phyloP scores from a whole-genome alignment of 129 eudicot species.

The Flaveria linearis region DNA sequence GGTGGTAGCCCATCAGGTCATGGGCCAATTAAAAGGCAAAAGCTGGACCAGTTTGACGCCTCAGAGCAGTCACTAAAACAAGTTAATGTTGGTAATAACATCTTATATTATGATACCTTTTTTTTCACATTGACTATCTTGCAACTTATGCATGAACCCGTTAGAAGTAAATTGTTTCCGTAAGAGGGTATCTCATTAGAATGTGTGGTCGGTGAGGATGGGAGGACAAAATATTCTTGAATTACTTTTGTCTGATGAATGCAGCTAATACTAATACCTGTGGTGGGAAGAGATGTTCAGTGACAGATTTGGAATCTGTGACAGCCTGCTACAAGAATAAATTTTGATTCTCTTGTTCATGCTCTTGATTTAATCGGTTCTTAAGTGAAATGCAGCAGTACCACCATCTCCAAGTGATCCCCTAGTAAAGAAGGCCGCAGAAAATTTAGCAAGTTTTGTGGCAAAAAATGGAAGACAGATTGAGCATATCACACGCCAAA shows the following conservation, averaged over 20 bases:
- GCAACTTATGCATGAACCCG: neutral
- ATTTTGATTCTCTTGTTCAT: slow-evolving; percentile 69
- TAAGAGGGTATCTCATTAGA: slow-evolving; percentile 17
- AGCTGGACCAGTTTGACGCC: slow-evolving; percentile 53
- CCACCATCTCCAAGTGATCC: slow-evolving; percentile 85
- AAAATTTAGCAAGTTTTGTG: slow-evolving; percentile 91
- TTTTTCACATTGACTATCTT: slow-evolving; percentile 16
- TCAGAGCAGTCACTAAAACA: slow-evolving; percentile 43
- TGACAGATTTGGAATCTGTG: slow-evolving; percentile 77
- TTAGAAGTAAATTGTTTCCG: neutral
- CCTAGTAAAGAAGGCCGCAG: slow-evolving; percentile 87
- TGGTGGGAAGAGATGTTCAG: slow-evolving; percentile 68
- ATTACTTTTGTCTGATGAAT: slow-evolving; percentile 64
- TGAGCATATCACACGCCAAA: slow-evolving; percentile 87
- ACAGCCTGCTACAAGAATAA: slow-evolving; percentile 73
- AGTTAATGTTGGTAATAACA: slow-evolving; percentile 82
- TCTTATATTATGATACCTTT: slow-evolving; percentile 30
- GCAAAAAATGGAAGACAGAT: slow-evolving; percentile 97
- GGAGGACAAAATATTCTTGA: slow-evolving; percentile 59
- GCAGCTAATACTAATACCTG: slow-evolving; percentile 70
- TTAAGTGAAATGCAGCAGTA: slow-evolving; percentile 97
- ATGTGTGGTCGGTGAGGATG: slow-evolving; percentile 18
- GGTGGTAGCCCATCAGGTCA: slow-evolving; percentile 50
- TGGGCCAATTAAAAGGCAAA: slow-evolving; percentile 67
- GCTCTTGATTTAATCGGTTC: slow-evolving; percentile 91